These are phyloP conservation scores for Cryoendolithus antarcticus DNA, from an alignment of 2,329 filamentous ascomycete genomes.

Conservation along the genomic window DNA sequence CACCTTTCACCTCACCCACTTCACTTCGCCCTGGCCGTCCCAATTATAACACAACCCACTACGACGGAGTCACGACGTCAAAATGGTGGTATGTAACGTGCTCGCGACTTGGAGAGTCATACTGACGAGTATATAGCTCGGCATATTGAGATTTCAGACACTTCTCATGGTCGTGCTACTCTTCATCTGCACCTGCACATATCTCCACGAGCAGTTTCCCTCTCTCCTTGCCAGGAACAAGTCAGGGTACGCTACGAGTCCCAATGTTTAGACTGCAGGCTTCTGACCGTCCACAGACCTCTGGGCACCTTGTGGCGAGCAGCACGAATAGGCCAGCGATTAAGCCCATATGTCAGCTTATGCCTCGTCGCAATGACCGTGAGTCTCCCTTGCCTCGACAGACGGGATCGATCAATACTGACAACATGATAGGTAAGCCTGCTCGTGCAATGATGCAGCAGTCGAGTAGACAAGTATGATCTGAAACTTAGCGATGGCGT, in stretches of 20 bases:
- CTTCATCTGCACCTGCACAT: conserved; percentile 89
- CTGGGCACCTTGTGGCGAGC: conserved; percentile 91
- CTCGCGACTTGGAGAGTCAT: too few relatives aligned
- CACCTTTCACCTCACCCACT: background rate
- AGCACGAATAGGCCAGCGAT: conserved; percentile 77
- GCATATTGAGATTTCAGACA: conserved; percentile 98
- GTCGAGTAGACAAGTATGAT: too few relatives aligned
- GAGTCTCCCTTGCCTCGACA: conserved; percentile 22
- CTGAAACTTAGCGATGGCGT: too few relatives aligned
- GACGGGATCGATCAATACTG: background rate
- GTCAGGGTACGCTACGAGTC: conserved; percentile 53
- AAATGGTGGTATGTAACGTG: too few relatives aligned
- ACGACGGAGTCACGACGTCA: too few relatives aligned
- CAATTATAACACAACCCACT: too few relatives aligned
- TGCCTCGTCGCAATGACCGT: conserved; percentile 93
- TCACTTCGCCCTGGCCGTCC: background rate
- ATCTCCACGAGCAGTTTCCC: conserved; percentile 81
- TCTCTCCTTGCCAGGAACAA: conserved; percentile 87
- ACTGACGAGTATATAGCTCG: conserved; percentile 47
- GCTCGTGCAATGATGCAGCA: background rate
- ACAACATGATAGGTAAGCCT: conserved; percentile 3
- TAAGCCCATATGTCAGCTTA: conserved; percentile 91
- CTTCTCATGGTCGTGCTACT: conserved; percentile 89
- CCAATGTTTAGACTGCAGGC: background rate
- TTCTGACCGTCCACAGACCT: conserved; percentile 5